These are phyloP conservation scores for Penicillium occitanis DNA, from an alignment of 2,329 filamentous ascomycete species.

Conservation along the genomic window DNA sequence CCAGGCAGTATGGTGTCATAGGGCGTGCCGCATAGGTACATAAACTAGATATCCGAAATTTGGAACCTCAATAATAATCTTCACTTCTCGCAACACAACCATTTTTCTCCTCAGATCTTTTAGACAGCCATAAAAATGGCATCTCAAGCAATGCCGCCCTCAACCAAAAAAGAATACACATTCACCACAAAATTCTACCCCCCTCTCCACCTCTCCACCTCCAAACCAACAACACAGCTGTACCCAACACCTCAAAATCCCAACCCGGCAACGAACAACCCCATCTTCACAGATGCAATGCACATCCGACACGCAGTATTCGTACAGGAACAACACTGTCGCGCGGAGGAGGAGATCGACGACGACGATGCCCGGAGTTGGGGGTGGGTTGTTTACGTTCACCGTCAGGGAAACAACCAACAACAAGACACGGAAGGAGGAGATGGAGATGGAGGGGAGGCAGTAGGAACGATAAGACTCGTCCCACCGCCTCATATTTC, in stretches of 20 bases:
- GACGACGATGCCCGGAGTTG: slow-evolving; percentile 74
- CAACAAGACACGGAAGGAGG: slow-evolving; percentile 35
- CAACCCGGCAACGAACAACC: slow-evolving; percentile 40
- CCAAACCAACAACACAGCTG: slow-evolving; percentile 18
- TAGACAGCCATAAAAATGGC: neutral
- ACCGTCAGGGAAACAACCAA: neutral
- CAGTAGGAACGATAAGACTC: slow-evolving; percentile 75
- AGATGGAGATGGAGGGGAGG: slow-evolving; percentile 31
- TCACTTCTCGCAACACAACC: neutral
- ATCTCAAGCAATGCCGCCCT: neutral
- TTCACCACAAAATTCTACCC: slow-evolving; percentile 15
- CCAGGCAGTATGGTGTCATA: neutral
- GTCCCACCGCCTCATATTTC: slow-evolving; percentile 76
- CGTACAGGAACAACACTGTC: slow-evolving; percentile 57
- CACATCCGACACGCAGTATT: slow-evolving; percentile 58
- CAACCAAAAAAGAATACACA: neutral
- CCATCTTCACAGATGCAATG: slow-evolving; percentile 61
- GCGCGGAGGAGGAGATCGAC: slow-evolving; percentile 72
- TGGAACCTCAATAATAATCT: neutral
- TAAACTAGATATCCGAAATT: too few species aligned
- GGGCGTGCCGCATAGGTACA: neutral
- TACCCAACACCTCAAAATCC: slow-evolving; percentile 30
- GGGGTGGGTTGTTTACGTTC: slow-evolving; percentile 81
- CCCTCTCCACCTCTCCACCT: neutral
- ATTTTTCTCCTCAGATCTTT: neutral